These are phyloP conservation scores for Phycomyces blakesleeanus DNA, from an alignment of 192 early-diverging fungal species.

Conservation along the genomic window DNA sequence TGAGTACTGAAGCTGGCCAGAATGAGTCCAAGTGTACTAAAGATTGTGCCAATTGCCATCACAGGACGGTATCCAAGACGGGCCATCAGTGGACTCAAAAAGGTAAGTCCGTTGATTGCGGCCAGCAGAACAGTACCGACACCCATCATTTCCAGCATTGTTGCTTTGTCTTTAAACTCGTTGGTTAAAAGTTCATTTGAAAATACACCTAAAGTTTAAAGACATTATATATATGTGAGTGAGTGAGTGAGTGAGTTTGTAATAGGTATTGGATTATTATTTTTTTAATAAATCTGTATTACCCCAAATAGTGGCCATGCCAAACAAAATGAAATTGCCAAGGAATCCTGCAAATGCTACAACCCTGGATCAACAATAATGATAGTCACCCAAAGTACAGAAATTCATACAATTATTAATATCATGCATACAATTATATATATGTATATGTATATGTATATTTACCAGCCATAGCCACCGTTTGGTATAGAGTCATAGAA, in stretches of 20 bases:
- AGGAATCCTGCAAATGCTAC: neutral
- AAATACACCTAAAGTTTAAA: slow-evolving; percentile 18
- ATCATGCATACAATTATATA: too few relatives aligned
- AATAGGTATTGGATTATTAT: too few relatives aligned
- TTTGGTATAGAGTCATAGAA: slow-evolving; percentile 12
- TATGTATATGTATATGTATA: too few relatives aligned
- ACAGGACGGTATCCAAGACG: slow-evolving; percentile 6
- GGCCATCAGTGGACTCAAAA: slow-evolving; percentile 7
- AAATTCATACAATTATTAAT: too few relatives aligned
- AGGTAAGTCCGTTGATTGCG: slow-evolving; percentile 15
- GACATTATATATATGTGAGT: too few relatives aligned
- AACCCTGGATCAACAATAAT: too few relatives aligned
- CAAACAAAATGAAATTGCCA: slow-evolving; percentile 16
- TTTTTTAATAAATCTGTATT: neutral
- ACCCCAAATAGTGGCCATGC: slow-evolving; percentile 9
- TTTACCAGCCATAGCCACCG: slow-evolving; percentile 17
- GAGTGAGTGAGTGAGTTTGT: too few relatives aligned
- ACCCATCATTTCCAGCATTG: slow-evolving; percentile 18
- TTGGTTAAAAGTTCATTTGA: slow-evolving; percentile 12
- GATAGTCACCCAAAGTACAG: too few relatives aligned
- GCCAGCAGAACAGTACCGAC: slow-evolving; percentile 8
- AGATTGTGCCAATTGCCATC: slow-evolving; percentile 18
- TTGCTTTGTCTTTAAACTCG: slow-evolving; percentile 6
- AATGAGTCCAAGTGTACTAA: slow-evolving; percentile 23
- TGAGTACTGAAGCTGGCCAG: slow-evolving; percentile 29